Base-by-base conservation (phyloP, 768 basidiomycete species). In the Boletus coccyginus region DNA sequence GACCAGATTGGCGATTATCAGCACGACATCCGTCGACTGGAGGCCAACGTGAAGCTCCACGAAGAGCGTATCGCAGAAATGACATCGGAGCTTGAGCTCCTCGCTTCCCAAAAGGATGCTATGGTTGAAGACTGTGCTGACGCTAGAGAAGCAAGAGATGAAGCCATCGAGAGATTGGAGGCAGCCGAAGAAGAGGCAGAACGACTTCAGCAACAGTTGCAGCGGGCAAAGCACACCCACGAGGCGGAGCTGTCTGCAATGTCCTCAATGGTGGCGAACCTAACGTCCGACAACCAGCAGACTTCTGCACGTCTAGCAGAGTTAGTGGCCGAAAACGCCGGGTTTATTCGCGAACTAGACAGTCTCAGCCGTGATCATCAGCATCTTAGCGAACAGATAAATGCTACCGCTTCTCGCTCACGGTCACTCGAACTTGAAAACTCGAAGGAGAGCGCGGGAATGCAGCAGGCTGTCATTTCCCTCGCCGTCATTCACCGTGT, bases 81-180 rank as follows among this genome's bases (percentile, higher is more conserved):
- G 81, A 85, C 80, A 3, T 69, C 66, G 17, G 91, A 93, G 62
- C 68, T 90, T 55, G 90, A 90, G 63, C 80, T 80, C 57, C 74
- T 85, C 55, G 76, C 73, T 21, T 78, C 82, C 6, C 81, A 91
- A 74, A 90, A 87, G 68, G 83, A 83, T 53, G 85, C 88, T 2
- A 90, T 93, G 87, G 82, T 92, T 0, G 90, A 92, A 59, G 91
- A 93, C 65, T 92, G 91, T 63, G 85, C 86, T 5, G 84, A 86
- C 52, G 89, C 88, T 3, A 77, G 91, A 51, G 86, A 86, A 52
- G 81, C 86, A 21, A 78, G 91, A 36, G 87, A 93, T 67, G 78
- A 78, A 27, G 87, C 89, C 6, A 66, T 85, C 42, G 64, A 66
- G 52, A 75, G 73, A 56, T 68, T 80, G 29, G 91, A 92, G 53